These are phyloP conservation scores for Malus sylvestris DNA, from an alignment of 306 rosid species.

Conservation along the genomic window DNA sequence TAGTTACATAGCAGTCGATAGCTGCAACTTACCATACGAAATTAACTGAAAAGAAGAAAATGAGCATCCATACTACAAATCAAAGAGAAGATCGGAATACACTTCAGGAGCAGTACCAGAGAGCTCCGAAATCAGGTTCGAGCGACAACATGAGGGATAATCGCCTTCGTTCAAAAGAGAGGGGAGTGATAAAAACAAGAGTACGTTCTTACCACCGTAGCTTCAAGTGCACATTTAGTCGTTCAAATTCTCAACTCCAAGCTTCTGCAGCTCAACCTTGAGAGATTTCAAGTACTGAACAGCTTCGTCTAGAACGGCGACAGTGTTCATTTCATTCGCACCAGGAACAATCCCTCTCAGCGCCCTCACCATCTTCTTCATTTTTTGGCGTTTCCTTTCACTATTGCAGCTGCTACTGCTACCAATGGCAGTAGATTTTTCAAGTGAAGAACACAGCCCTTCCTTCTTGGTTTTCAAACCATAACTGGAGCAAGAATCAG, in stretches of 20 bases:
- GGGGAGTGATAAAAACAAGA: not conserved
- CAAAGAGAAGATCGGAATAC: not conserved
- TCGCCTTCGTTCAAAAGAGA: not conserved
- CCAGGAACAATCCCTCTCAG: constrained; percentile 79
- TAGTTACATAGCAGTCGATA: not conserved
- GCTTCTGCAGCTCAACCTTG: constrained; percentile 74
- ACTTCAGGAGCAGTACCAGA: not conserved
- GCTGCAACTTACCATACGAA: constrained; percentile 4
- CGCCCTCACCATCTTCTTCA: constrained; percentile 78
- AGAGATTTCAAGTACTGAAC: constrained; percentile 87
- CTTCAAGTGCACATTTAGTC: constrained; percentile 9
- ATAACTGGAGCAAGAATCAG: constrained; percentile 68
- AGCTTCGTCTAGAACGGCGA: constrained; percentile 75
- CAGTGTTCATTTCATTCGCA: constrained; percentile 62
- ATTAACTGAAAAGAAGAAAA: not conserved
- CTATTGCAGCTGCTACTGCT: constrained; percentile 27
- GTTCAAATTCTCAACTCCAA: constrained; percentile 44
- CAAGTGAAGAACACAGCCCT: constrained; percentile 26
- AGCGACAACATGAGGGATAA: not conserved
- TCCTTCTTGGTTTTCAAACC: constrained; percentile 52
- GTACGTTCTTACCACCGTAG: not conserved
- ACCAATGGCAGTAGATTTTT: constrained; percentile 32
- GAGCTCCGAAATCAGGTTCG: not conserved
- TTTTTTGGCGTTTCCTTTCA: constrained; percentile 51
- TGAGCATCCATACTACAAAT: not conserved